phyloP scores from a whole-genome alignment of 805 yeast species.

The Maudiozyma barnettii region DNA sequence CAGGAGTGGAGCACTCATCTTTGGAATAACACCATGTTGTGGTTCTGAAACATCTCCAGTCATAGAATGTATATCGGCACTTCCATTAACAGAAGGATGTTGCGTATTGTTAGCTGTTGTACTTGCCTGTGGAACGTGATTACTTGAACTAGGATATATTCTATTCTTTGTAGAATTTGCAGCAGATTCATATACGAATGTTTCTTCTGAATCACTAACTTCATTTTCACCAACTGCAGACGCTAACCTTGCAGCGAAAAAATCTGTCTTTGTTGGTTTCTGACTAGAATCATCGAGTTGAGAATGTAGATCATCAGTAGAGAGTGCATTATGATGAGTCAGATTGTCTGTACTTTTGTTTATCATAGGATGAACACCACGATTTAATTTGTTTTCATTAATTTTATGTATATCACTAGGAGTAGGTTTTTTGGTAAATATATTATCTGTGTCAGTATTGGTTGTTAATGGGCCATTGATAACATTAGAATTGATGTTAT shows the following conservation, averaged over 20 bases:
- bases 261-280: conserved; percentile 64
- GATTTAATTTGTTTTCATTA: neutral
- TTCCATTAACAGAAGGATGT: neutral
- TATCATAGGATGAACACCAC: conserved; percentile 5
- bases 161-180: conserved; percentile 25
- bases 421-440: neutral
- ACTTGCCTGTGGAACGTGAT: neutral
- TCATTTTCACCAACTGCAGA: conserved; percentile 88
- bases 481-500: neutral
- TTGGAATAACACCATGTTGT: conserved; percentile 22
- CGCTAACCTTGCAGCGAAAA: conserved; percentile 90
- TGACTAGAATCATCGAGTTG: conserved; percentile 16
- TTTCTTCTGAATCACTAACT: conserved; percentile 83
- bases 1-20: conserved; percentile 27
- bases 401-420: conserved; percentile 3
- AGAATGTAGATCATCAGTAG: conserved; percentile 2
- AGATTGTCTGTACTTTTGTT: conserved; percentile 5
- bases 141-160: conserved; percentile 10
- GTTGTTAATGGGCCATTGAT: too few relatives aligned
- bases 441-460: neutral
- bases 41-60: conserved; percentile 1
- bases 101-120: neutral
- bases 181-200: conserved; percentile 78
- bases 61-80: neutral
- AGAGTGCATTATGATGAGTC: neutral